These are phyloP conservation scores for Mycena polygramma DNA, from an alignment of 768 basidiomycete genomes.

Conservation along the genomic window DNA sequence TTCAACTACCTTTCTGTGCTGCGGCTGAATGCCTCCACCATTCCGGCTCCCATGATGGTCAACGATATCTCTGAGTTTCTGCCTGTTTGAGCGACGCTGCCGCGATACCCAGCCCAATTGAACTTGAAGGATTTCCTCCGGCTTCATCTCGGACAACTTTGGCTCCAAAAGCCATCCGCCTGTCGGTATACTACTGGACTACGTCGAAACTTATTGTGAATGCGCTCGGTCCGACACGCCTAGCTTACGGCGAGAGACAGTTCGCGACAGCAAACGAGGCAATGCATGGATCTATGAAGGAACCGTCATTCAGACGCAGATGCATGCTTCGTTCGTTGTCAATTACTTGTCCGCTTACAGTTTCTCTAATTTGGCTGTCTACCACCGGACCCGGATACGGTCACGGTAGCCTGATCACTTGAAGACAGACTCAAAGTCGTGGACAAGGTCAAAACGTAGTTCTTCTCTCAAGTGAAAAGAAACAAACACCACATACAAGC, in stretches of 20 bases:
- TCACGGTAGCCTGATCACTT: constrained; percentile 22
- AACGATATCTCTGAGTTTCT: no score
- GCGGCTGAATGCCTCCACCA: no score
- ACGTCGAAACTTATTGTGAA: constrained; percentile 17
- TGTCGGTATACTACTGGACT: no score
- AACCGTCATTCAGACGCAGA: constrained; percentile 22
- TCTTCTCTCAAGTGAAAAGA: not conserved
- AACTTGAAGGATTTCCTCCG: no score
- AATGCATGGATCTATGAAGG: constrained; percentile 26
- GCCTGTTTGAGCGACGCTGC: no score
- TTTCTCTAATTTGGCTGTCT: constrained; percentile 2
- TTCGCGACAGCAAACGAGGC: constrained; percentile 24
- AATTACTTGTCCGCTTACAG: not conserved
- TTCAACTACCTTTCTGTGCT: not conserved
- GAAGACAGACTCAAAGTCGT: not conserved
- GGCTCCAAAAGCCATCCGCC: no score
- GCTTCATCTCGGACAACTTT: no score
- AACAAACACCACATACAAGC: not conserved
- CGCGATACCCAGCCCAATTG: no score
- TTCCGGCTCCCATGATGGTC: no score
- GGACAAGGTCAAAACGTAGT: constrained; percentile 2
- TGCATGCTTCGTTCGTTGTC: constrained; percentile 20
- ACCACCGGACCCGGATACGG: constrained; percentile 21
- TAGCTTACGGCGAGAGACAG: constrained; percentile 26
- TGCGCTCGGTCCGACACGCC: constrained; percentile 19